Evolutionary conservation across 108 stramenopile species (phyloP).

Genomic region (Pseudonitzschia delicatissima): DNA sequence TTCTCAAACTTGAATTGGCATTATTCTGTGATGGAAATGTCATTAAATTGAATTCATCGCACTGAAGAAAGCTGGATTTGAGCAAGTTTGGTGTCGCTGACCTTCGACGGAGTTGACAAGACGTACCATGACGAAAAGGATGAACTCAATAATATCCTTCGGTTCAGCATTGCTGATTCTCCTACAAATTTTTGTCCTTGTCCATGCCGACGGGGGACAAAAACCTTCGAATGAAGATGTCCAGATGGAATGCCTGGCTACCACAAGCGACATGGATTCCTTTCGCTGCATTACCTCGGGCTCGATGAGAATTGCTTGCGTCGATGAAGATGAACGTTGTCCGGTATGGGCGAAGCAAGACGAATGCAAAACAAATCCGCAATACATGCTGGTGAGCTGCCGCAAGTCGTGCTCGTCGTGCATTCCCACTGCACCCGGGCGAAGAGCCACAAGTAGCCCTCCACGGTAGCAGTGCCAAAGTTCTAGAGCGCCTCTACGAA

Average conservation of each 20-base stretch:
- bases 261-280: conserved; percentile 4
- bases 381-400: conserved; percentile 66
- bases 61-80: too few relatives aligned
- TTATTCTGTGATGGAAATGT: too few relatives aligned
- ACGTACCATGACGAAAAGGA: too few relatives aligned
- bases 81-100: too few relatives aligned
- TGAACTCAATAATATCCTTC: not conserved
- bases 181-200: not conserved
- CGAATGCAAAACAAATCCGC: conserved; percentile 55
- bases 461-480: not conserved
- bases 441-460: conserved; percentile 17
- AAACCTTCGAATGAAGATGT: not conserved
- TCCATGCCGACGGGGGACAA: not conserved
- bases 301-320: conserved; percentile 14
- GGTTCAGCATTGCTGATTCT: not conserved
- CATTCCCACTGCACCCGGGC: conserved; percentile 21
- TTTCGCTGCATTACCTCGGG: conserved; percentile 14
- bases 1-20: too few relatives aligned
- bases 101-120: too few relatives aligned
- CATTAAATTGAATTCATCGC: too few relatives aligned
- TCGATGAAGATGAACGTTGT: conserved; percentile 30
- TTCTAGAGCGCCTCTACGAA: conserved; percentile 16
- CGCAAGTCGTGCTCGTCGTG: conserved; percentile 50
- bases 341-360: conserved; percentile 39
- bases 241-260: conserved; percentile 18